phyloP scores from a whole-genome alignment of 257 asterid genomes.

The Solanum chilense region DNA sequence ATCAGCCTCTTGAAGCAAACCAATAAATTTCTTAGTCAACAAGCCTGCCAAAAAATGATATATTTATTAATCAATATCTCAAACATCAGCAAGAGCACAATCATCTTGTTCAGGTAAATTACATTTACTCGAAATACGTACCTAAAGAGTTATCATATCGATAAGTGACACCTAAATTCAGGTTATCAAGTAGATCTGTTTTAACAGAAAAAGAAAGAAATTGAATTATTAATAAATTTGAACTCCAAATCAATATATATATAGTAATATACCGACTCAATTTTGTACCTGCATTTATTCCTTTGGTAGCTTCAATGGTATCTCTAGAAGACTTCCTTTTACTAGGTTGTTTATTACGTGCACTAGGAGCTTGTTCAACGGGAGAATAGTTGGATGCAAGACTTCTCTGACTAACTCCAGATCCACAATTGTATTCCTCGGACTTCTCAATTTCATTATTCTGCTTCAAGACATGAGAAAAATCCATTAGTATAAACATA shows the following conservation, averaged over 20 bases:
- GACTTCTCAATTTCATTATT: background rate
- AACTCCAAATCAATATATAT: background rate
- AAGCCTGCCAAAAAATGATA: conserved; percentile 33
- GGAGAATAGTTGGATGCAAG: background rate
- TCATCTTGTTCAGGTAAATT: background rate
- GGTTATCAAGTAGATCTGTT: conserved; percentile 38
- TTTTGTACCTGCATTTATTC: background rate
- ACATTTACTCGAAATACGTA: conserved; percentile 5
- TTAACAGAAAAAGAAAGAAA: background rate
- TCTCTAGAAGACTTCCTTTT: background rate
- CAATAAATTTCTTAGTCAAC: conserved; percentile 67
- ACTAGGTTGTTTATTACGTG: background rate
- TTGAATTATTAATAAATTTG: conserved; percentile 1
- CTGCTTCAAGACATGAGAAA: background rate
- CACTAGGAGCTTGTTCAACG: background rate
- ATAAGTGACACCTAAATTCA: conserved; percentile 24
- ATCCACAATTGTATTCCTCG: background rate
- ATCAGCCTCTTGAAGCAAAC: conserved; percentile 39
- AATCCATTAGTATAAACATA: background rate
- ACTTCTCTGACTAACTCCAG: background rate
- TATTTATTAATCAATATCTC: background rate
- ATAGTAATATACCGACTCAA: background rate
- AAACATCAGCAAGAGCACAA: background rate
- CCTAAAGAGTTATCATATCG: conserved; percentile 85
- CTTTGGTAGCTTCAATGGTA: background rate